phyloP scores from a whole-genome alignment of 2,329 filamentous ascomycete genomes.

The Fusarium sp. region DNA sequence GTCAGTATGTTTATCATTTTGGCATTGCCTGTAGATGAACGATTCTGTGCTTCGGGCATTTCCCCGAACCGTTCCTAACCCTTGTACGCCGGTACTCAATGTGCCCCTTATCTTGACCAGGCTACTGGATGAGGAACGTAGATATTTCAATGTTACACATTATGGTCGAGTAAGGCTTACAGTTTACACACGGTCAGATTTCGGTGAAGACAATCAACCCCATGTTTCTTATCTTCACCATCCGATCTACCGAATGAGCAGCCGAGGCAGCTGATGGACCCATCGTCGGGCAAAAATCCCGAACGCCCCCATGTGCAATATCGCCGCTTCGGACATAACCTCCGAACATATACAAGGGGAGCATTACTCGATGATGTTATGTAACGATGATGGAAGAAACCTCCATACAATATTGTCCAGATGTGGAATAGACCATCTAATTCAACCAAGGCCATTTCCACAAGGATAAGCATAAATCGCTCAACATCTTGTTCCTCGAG shows the following conservation, averaged over 20 bases:
- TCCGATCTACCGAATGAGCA: conserved; percentile 48
- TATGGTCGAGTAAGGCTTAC: not conserved
- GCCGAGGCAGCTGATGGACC: conserved; percentile 47
- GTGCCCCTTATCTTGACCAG: too few species aligned
- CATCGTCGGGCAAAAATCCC: conserved; percentile 19
- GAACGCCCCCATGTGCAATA: conserved; percentile 6
- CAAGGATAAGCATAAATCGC: too few species aligned
- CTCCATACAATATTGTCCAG: too few species aligned
- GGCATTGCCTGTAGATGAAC: not conserved
- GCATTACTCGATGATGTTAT: conserved; percentile 17
- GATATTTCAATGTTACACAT: conserved; percentile 1
- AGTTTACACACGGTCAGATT: conserved; percentile 2
- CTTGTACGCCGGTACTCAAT: not conserved
- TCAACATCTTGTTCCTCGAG: too few species aligned
- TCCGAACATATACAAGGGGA: conserved; percentile 18
- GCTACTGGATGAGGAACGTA: not conserved
- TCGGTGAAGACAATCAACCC: conserved; percentile 3
- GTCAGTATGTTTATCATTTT: not conserved
- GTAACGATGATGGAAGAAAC: not conserved
- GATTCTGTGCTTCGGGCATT: conserved; percentile 4
- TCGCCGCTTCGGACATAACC: conserved; percentile 19
- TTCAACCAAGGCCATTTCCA: not conserved
- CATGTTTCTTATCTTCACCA: conserved; percentile 5
- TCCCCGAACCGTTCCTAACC: conserved; percentile 12
- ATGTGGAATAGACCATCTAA: too few species aligned